Evolutionary conservation across 805 yeast genomes (phyloP).

Genomic region (Lipomyces yamanashiensis): DNA sequence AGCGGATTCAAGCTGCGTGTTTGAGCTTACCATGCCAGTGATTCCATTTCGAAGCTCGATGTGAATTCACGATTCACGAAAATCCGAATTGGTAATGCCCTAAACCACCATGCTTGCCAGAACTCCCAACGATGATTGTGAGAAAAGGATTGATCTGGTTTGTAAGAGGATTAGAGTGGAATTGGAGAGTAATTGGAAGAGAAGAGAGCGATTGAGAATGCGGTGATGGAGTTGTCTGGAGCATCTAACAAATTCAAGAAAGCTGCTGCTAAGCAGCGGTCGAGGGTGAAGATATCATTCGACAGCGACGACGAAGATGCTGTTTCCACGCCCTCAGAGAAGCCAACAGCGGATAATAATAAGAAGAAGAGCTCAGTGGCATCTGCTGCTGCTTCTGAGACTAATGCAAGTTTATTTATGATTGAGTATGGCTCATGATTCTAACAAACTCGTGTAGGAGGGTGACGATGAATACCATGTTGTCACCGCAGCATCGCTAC

Average conservation of each 20-base stretch:
- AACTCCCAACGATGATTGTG: constrained; percentile 3
- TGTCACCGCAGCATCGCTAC: constrained; percentile 26
- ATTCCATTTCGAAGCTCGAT: neutral
- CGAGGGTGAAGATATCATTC: constrained; percentile 21
- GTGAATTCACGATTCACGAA: neutral
- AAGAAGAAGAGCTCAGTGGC: neutral
- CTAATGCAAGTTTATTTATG: neutral
- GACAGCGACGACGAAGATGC: constrained; percentile 25
- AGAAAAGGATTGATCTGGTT: too few relatives aligned
- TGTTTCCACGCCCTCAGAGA: neutral
- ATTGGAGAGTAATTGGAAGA: too few relatives aligned
- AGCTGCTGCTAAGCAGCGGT: constrained; percentile 19
- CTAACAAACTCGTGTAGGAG: neutral
- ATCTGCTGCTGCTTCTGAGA: neutral
- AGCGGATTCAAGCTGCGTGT: neutral
- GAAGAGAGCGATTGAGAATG: too few relatives aligned
- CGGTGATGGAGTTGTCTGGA: constrained; percentile 15
- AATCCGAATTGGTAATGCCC: neutral
- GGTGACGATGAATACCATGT: constrained; percentile 18
- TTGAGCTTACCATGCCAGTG: neutral
- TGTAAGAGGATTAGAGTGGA: too few relatives aligned
- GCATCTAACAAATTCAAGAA: constrained; percentile 20
- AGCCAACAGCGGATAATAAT: neutral
- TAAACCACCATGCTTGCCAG: constrained; percentile 4
- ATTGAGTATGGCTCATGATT: neutral